These are phyloP conservation scores for Colletotrichum truncatum DNA, from an alignment of 2,329 filamentous ascomycete species.

Conservation along the genomic window DNA sequence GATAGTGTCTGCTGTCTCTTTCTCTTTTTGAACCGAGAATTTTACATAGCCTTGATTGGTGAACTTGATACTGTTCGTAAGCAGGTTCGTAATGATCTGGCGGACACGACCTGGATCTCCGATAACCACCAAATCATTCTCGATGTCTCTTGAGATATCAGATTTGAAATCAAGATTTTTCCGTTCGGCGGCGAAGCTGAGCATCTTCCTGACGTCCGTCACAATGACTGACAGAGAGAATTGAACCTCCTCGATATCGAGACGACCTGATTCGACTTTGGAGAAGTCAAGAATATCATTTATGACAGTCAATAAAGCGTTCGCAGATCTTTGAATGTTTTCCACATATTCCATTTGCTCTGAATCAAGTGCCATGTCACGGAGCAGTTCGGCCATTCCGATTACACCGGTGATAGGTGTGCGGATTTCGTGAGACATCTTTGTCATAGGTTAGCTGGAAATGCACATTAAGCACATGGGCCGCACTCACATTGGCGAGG, in stretches of 20 bases:
- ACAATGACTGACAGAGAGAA: conserved; percentile 80
- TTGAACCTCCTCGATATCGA: conserved; percentile 84
- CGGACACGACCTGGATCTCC: conserved; percentile 86
- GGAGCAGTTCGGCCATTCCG: conserved; percentile 79
- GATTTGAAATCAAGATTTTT: conserved; percentile 79
- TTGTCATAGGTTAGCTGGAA: conserved; percentile 1
- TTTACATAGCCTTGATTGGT: conserved; percentile 74
- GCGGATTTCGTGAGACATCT: conserved; percentile 83
- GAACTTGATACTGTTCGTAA: conserved; percentile 83
- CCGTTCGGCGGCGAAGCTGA: conserved; percentile 83
- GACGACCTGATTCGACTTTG: conserved; percentile 80
- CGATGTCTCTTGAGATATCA: conserved; percentile 70
- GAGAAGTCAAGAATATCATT: conserved; percentile 93
- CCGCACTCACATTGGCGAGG: conserved; percentile 65
- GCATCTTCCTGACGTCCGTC: conserved; percentile 85
- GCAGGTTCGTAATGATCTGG: conserved; percentile 83
- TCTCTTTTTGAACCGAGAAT: conserved; percentile 70
- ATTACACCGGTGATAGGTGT: conserved; percentile 84
- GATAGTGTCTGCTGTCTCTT: conserved; percentile 71
- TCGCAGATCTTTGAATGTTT: conserved; percentile 82
- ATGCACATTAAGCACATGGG: background rate
- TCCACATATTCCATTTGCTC: conserved; percentile 80
- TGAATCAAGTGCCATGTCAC: conserved; percentile 73
- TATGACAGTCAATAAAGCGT: conserved; percentile 85
- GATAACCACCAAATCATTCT: conserved; percentile 78